Percentiles rank a stretch among this genome's conserved stretches.
Evolutionary conservation across 2,329 filamentous ascomycete species (phyloP).

Genomic region (Penicillium sp.): DNA sequence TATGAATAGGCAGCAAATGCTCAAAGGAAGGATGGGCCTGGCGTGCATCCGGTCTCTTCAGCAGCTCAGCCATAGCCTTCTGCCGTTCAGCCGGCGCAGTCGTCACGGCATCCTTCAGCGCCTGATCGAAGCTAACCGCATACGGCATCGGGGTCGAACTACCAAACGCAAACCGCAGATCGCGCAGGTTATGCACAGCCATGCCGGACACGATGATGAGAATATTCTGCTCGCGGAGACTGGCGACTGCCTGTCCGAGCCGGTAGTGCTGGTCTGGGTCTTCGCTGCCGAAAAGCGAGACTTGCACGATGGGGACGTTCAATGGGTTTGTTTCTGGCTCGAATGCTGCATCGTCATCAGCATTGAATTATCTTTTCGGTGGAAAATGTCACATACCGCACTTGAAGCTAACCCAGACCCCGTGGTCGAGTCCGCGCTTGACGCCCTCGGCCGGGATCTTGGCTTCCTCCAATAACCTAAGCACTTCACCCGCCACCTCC

Average conservation of each 20-base stretch:
- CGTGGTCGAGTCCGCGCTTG: constrained; percentile 68
- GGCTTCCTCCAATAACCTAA: constrained; percentile 53
- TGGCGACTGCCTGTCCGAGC: constrained; percentile 63
- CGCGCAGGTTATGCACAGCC: constrained; percentile 69
- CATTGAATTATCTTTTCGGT: not conserved
- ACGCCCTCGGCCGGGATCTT: constrained; percentile 61
- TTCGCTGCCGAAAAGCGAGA: constrained; percentile 65
- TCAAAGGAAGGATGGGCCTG: constrained; percentile 64
- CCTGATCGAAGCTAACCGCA: constrained; percentile 63
- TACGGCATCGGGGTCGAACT: constrained; percentile 54
- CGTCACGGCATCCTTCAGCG: constrained; percentile 63
- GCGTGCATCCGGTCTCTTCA: constrained; percentile 54
- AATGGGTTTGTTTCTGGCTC: constrained; percentile 61
- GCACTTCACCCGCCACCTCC: constrained; percentile 58
- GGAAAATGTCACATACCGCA: constrained; percentile 38
- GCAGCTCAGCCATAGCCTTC: constrained; percentile 46
- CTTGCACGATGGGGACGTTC: constrained; percentile 67
- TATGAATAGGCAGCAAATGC: constrained; percentile 60
- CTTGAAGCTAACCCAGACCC: constrained; percentile 69
- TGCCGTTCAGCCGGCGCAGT: constrained; percentile 44
- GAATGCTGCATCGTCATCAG: constrained; percentile 49
- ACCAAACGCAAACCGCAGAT: constrained; percentile 50
- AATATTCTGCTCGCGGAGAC: constrained; percentile 65
- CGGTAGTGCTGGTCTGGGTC: constrained; percentile 65
- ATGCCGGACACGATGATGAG: constrained; percentile 71